Evolutionary conservation across 2,329 filamentous ascomycete species (phyloP), one percentile per base, ranked within the genome.

Genomic region (Pseudogymnoascus destructans): DNA sequence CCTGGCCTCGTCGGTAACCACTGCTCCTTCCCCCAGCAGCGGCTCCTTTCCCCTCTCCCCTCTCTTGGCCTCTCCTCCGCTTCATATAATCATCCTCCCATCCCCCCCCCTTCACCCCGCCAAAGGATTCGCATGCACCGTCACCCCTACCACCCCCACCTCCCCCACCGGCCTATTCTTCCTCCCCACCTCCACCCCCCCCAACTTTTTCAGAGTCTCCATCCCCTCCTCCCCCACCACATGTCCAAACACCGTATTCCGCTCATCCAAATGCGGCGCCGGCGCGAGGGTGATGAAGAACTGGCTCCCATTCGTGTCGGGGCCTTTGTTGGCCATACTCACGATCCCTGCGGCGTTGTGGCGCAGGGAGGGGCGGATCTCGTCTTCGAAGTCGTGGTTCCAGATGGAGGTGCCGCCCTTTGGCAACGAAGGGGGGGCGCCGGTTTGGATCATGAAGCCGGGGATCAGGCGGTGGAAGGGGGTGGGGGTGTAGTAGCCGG

Each of bases 191-290:
- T 83, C 79, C 17, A 88, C 71, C 19, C 73, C 77, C 74, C 93
- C 88, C 66, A 93, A 77, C 69, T 80, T 83, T 58, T 83, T 80
- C 64, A 93, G 71, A 4, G 85, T 87, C 33, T 75, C 79, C 54
- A 83, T 66, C 59, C 79, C 78, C 46, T 83, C 81, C 64, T 85
- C 83, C 11, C 79, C 83, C 59, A 85, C 75, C 32, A 92, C 75
- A 69, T 85, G 84, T 9, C 87, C 88, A 72, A 95, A 92, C 1
- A 92, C 84, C 0, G 88, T 91, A 68, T 93, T 93, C 69, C 89
- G 80, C 3, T 87, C 88, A 69, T 93, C 89, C 40, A 95, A 74
- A 72, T 93, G 89, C 35, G 86, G 80, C 23, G 88, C 86, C 63
- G 86, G 82, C 60, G 86, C 86, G 65, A 90, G 86, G 1, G 84